Evolutionary conservation across 768 basidiomycete genomes (phyloP), one percentile per base, ranked within the genome.

Genomic region (Roridomyces roridus): DNA sequence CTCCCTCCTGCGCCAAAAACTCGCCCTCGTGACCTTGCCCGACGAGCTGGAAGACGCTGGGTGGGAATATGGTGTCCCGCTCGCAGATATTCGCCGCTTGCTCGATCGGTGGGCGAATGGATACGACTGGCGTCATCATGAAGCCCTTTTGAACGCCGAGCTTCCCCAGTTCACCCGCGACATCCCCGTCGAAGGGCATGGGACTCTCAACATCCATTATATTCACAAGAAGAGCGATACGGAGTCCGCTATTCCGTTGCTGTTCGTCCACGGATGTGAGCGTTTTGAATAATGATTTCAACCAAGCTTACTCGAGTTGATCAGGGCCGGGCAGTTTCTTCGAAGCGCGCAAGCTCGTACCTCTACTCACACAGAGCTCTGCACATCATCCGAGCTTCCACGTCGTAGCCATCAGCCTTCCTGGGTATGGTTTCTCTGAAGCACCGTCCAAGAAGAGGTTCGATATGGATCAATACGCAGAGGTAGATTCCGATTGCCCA

Each of bases 391-490:
- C 84, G 1, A 78, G 76, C 28, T 87, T 87, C 63, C 87, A 88
- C 54, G 84, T 88, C 21, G 85, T 89, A 1, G 83, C 81, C 0
- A 59, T 80, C 10, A 82, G 85, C 59, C 62, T 88, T 3, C 87
- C 87, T 12, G 85, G 84, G 0, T 88, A 69, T 68, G 87, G 85
- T 0, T 88, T 87, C 65, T 87, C 86, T 0, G 75, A 83, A 12
- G 81, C 77, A 1, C 79, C 83, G 4, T 75, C 64, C 34, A 83
- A 80, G 62, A 74, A 73, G 60, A 85, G 83, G 3, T 86, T 87
- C 51, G 61, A 55, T 4, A 29, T 69, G 1, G 31, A 65, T 2
- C 83, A 87, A 51, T 84, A 79, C 46, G 85, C 85, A 1, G 83
- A 88, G 71, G 86, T 81, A 39, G 14, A 7, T 31, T 31, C 6